phyloP scores from a whole-genome alignment of 345 rosid species.

The Cardamine chenopodiifolia region DNA sequence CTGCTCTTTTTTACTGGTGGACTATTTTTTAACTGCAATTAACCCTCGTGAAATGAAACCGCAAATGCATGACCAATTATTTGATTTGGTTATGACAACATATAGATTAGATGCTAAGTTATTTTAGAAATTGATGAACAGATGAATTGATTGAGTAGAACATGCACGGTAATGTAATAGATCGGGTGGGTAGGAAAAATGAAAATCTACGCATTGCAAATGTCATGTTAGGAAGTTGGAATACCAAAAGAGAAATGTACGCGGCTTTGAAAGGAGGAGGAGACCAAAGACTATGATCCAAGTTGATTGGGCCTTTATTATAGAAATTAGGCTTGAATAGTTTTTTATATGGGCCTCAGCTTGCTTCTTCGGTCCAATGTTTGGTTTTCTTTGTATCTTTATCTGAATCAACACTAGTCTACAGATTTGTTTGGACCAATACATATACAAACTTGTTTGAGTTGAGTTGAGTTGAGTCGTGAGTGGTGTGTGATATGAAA shows the following conservation, averaged over 20 bases:
- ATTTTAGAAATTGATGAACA: background rate
- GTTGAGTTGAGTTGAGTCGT: background rate
- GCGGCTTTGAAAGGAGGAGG: background rate
- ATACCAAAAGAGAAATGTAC: background rate
- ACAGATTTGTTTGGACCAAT: background rate
- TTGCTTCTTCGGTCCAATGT: background rate
- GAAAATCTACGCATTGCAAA: background rate
- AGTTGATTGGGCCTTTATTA: background rate
- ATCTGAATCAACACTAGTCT: background rate
- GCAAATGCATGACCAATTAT: too few relatives aligned
- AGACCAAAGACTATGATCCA: background rate
- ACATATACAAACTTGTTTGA: background rate
- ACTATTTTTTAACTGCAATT: background rate
- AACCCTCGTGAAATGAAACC: too few relatives aligned
- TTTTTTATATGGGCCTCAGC: slow-evolving; percentile 1
- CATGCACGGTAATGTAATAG: background rate
- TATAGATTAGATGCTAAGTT: background rate
- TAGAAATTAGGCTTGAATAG: background rate
- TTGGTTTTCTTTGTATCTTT: background rate
- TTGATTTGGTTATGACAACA: background rate
- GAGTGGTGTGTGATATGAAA: slow-evolving; percentile 24
- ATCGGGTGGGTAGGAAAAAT: background rate
- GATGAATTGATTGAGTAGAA: too few relatives aligned
- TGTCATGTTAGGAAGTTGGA: slow-evolving; percentile 7
- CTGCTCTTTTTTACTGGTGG: too few relatives aligned